Conservation (phyloP, 371 early-diverging fungal species). For the Mortierella sp. region DNA sequence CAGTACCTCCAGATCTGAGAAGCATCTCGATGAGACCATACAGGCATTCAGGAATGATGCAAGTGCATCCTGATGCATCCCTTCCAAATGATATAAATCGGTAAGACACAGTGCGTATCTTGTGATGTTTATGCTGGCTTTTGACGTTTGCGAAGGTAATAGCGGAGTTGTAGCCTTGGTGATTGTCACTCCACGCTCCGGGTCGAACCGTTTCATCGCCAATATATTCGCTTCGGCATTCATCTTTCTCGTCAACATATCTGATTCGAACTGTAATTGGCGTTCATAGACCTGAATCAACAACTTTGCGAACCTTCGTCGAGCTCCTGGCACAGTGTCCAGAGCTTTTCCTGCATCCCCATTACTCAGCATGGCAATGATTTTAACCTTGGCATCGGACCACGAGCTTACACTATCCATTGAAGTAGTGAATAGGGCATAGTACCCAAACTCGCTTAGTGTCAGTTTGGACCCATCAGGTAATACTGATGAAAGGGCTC, state of each 20-base stretch:
- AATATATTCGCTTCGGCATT: slow-evolving; percentile 17
- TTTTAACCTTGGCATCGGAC: slow-evolving; percentile 40
- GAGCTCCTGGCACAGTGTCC: slow-evolving; percentile 24
- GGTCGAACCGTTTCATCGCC: background rate
- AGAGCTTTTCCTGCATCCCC: slow-evolving; percentile 35
- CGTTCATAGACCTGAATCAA: slow-evolving; percentile 39
- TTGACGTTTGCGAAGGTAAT: slow-evolving; percentile 4
- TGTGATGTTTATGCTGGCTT: slow-evolving; percentile 23
- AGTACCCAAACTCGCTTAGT: slow-evolving; percentile 53
- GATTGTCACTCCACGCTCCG: background rate
- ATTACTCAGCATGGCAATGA: slow-evolving; percentile 43
- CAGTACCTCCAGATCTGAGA: slow-evolving; percentile 31
- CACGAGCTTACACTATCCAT: slow-evolving; percentile 53
- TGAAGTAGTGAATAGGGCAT: slow-evolving; percentile 51
- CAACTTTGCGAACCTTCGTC: slow-evolving; percentile 27
- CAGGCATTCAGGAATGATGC: slow-evolving; percentile 49
- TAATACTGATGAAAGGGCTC: slow-evolving; percentile 42
- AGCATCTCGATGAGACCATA: slow-evolving; percentile 43
- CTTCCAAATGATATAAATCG: slow-evolving; percentile 48
- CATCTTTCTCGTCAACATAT: slow-evolving; percentile 22
- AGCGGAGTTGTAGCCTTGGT: background rate
- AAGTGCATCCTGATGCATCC: slow-evolving; percentile 39
- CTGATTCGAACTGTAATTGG: slow-evolving; percentile 38
- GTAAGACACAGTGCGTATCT: slow-evolving; percentile 45
- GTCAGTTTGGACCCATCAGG: slow-evolving; percentile 44